Percentiles rank a stretch among this genome's conserved stretches.
These are phyloP conservation scores for Ambrosia trifida DNA, from an alignment of 129 eudicot species.

Conservation along the genomic window DNA sequence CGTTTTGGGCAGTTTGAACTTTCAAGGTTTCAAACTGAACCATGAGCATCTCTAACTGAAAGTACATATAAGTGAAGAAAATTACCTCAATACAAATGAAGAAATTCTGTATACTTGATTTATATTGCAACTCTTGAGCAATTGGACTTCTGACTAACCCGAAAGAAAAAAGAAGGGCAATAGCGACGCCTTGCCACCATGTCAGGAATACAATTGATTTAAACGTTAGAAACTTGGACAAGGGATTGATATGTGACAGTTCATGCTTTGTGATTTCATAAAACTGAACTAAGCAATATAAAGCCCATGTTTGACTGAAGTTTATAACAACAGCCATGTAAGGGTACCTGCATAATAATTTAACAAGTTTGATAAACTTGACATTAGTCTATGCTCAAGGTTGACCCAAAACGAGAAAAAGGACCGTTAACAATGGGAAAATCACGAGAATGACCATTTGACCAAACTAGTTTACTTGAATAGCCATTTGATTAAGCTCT, in stretches of 20 bases:
- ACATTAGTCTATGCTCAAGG: slow-evolving; percentile 10
- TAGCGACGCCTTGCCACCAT: slow-evolving; percentile 99
- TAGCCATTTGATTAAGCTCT: background rate
- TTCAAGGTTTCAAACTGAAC: too few relatives aligned
- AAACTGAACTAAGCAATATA: slow-evolving; percentile 89
- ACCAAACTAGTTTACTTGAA: background rate
- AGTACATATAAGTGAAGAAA: slow-evolving; percentile 9
- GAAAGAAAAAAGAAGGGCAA: slow-evolving; percentile 69
- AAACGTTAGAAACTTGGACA: slow-evolving; percentile 89
- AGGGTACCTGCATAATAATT: slow-evolving; percentile 72
- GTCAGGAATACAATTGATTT: slow-evolving; percentile 95
- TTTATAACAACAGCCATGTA: slow-evolving; percentile 83
- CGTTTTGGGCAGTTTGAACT: too few relatives aligned
- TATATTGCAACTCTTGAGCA: slow-evolving; percentile 72
- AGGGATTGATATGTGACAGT: slow-evolving; percentile 77
- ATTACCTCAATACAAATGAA: slow-evolving; percentile 96
- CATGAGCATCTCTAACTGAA: background rate
- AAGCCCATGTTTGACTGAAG: slow-evolving; percentile 98
- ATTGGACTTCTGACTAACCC: slow-evolving; percentile 80
- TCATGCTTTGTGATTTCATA: slow-evolving; percentile 78
- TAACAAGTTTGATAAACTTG: slow-evolving; percentile 12
- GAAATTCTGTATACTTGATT: slow-evolving; percentile 85
- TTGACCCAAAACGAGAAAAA: slow-evolving; percentile 9
- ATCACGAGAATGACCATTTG: background rate
- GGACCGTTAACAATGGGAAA: background rate